These are phyloP conservation scores for Coniophora puteana DNA, from an alignment of 1,284 basidiomycete species.

Conservation along the genomic window DNA sequence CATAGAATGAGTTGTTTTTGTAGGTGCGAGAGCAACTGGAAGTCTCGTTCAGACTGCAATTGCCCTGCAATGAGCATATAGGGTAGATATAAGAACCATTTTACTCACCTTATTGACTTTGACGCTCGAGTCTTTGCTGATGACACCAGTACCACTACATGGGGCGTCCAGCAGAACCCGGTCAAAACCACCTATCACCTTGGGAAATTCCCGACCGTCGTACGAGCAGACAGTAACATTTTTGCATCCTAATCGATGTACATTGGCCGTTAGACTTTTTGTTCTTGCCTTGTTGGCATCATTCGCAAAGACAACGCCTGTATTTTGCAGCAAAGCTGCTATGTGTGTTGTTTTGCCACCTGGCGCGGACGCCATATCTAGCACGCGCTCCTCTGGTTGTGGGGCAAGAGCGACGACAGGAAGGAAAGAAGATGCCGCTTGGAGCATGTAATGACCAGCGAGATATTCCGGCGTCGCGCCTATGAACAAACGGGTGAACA, in stretches of 20 bases:
- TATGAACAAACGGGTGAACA: constrained; percentile 18
- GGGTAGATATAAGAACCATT: too few species aligned
- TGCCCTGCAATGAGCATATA: constrained; percentile 5
- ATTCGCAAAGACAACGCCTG: constrained; percentile 97
- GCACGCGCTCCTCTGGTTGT: constrained; percentile 89
- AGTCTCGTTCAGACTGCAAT: constrained; percentile 86
- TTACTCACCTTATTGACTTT: constrained; percentile 91
- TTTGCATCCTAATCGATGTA: constrained; percentile 96
- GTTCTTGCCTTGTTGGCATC: constrained; percentile 94
- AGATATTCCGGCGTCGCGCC: constrained; percentile 98
- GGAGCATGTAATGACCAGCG: constrained; percentile 99
- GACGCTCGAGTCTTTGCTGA: constrained; percentile 96
- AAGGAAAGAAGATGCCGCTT: constrained; percentile 98
- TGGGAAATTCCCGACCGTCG: constrained; percentile 98
- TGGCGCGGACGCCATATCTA: constrained; percentile 99
- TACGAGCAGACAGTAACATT: constrained; percentile 98
- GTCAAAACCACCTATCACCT: constrained; percentile 98
- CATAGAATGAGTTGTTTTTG: constrained; percentile 99
- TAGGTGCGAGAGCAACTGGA: constrained; percentile 90
- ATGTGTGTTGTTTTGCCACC: constrained; percentile 98
- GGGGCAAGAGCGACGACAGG: constrained; percentile 95
- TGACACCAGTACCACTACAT: constrained; percentile 97
- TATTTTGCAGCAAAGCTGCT: constrained; percentile 95
- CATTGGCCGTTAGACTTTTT: constrained; percentile 95
- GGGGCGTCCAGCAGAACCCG: constrained; percentile 95